These are phyloP conservation scores for Acanthochlamys bracteata DNA, from an alignment of 106 monocot genomes.

Conservation along the genomic window DNA sequence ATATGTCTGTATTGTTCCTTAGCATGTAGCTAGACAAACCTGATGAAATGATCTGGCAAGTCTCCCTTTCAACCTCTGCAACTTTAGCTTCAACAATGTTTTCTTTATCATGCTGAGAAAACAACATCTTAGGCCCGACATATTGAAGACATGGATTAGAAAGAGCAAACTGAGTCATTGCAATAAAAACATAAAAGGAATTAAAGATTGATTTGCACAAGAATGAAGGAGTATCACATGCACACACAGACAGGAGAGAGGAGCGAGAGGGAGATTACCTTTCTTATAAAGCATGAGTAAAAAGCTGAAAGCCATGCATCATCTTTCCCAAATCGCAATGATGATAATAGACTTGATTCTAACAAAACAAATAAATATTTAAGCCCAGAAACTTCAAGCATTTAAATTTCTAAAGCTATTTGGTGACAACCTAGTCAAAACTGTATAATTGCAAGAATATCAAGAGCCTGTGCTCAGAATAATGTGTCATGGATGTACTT, in stretches of 20 bases:
- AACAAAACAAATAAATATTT: no score
- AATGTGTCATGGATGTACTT: no score
- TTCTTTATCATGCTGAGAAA: constrained; percentile 78
- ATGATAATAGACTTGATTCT: constrained; percentile 75
- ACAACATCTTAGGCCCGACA: not conserved
- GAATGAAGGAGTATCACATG: no score
- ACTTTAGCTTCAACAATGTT: constrained; percentile 71
- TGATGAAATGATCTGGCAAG: constrained; percentile 21
- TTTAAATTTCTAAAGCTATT: no score
- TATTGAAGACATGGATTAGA: not conserved
- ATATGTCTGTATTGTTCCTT: constrained; percentile 71
- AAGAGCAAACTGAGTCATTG: not conserved
- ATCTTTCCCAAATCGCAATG: constrained; percentile 73
- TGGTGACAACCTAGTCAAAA: no score
- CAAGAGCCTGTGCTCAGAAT: no score
- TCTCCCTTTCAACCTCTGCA: constrained; percentile 69
- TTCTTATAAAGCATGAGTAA: constrained; percentile 93
- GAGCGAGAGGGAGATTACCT: constrained; percentile 41
- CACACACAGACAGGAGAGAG: not conserved
- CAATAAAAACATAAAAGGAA: not conserved
- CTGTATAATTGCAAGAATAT: no score
- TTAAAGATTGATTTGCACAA: not conserved
- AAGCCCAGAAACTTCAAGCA: no score
- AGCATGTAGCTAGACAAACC: constrained; percentile 30
- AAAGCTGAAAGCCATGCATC: constrained; percentile 79